These are phyloP conservation scores for Euphorbia celastroides DNA, from an alignment of 441 rosid species.

Conservation along the genomic window DNA sequence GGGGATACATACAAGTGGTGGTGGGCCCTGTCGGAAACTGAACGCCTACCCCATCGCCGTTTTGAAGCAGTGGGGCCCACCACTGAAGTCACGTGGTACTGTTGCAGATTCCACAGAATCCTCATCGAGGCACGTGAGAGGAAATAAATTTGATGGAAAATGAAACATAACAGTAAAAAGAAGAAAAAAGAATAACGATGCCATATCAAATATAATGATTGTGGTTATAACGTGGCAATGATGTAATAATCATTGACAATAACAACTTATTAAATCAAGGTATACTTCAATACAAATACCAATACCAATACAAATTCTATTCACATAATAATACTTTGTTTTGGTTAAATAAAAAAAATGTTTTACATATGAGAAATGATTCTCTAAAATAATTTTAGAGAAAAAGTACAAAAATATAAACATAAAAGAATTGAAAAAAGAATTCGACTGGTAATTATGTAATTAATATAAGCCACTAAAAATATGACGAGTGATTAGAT, in stretches of 20 bases:
- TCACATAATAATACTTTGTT: no score
- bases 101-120: conserved; percentile 28
- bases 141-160: no score
- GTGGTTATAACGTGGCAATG: not conserved
- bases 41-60: not conserved
- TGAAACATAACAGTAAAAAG: no score
- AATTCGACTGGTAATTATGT: no score
- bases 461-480: no score
- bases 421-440: no score
- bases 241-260: not conserved
- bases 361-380: no score
- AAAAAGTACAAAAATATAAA: no score
- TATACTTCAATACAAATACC: not conserved
- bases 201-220: not conserved
- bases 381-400: no score
- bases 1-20: not conserved
- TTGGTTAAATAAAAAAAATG: no score
- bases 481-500: no score
- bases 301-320: no score
- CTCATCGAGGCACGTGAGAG: conserved; percentile 28
- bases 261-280: not conserved
- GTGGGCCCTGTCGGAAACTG: not conserved
- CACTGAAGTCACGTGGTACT: conserved; percentile 19
- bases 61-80: conserved; percentile 20
- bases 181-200: not conserved